These are phyloP conservation scores for Saitozyma sp. DNA, from an alignment of 768 basidiomycete genomes.

Conservation along the genomic window DNA sequence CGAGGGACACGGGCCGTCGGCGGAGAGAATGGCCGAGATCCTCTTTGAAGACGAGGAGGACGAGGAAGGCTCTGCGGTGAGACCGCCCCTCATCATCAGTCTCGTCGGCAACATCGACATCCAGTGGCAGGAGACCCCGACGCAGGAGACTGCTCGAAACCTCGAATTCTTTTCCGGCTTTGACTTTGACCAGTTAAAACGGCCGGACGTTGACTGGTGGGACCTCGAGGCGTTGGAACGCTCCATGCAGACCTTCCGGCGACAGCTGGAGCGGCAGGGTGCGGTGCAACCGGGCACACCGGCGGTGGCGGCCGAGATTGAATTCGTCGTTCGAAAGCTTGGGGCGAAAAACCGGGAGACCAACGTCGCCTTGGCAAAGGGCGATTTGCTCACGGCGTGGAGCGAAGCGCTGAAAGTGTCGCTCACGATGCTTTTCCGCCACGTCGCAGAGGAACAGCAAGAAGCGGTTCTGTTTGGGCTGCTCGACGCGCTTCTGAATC, in stretches of 20 bases:
- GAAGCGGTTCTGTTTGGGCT: conserved; percentile 90
- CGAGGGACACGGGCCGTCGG: conserved; percentile 67
- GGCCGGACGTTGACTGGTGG: conserved; percentile 37
- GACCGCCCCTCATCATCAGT: conserved; percentile 81
- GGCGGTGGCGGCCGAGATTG: conserved; percentile 67
- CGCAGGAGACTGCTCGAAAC: not conserved
- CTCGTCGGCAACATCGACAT: conserved; percentile 82
- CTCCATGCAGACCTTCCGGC: conserved; percentile 65
- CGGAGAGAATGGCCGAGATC: conserved; percentile 72
- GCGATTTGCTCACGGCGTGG: conserved; percentile 78
- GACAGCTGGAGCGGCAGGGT: conserved; percentile 67
- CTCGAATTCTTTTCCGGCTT: conserved; percentile 37
- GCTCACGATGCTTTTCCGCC: conserved; percentile 80
- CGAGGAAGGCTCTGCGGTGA: conserved; percentile 54
- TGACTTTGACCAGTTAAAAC: conserved; percentile 40
- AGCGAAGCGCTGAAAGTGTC: conserved; percentile 78
- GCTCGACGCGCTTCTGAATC: conserved; percentile 73
- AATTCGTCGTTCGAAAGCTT: conserved; percentile 77
- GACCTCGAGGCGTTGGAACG: conserved; percentile 64
- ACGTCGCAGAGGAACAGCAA: conserved; percentile 74
- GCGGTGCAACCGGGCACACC: conserved; percentile 61
- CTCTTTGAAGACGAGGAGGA: conserved; percentile 67
- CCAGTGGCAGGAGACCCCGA: conserved; percentile 70
- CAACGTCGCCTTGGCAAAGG: conserved; percentile 70
- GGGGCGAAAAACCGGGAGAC: conserved; percentile 85